Base-by-base conservation (phyloP, 805 yeast species). In the Ogataea paraovalis region DNA sequence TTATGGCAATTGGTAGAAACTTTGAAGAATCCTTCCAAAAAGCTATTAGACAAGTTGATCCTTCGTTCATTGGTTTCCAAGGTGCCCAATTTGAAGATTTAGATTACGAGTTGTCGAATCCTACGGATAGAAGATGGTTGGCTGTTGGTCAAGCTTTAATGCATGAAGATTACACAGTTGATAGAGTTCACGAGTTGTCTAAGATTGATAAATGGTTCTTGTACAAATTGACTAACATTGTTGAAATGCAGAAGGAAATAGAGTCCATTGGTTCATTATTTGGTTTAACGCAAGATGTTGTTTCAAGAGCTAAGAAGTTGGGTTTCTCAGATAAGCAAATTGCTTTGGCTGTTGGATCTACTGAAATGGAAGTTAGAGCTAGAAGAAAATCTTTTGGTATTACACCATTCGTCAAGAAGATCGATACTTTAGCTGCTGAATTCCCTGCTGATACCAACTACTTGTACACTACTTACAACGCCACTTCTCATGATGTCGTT, bases 351-450 rank as follows among this genome's bases (percentile, higher is more conserved):
- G 85, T 88, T 52, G 80, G 80, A 42, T 72, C 87, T 49, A 69
- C 76, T 47, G 99, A 94, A 74, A 71, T 82, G 51, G 87, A 85
- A 52, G 92, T 90, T 45, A 83, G 99, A 71, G 78, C 81, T 16
- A 78, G 80, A 61, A 84, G 99, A 74, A 85, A 88, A 66, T 73
- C 80, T 37, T 83, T 77, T 58, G 91, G 88, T 46, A 85, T 92
- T 60, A 72, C 80, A 49, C 98, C 98, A 61, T 87, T 86, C 65
- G 97, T 90, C 52, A 92, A 92, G 70, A 96, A 91, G 70, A 94
- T 92, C 62, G 99, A 92, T 75, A 92, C 99, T 25, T 96, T 92
- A 57, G 99, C 99, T 44, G 98, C 99, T 44, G 99, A 92, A 72
- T 94, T 92, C 81, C 99, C 99, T 44, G 97, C 97, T 42, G 78